Conservation (phyloP, 805 yeast genomes). For the Starmerella sp. region DNA sequence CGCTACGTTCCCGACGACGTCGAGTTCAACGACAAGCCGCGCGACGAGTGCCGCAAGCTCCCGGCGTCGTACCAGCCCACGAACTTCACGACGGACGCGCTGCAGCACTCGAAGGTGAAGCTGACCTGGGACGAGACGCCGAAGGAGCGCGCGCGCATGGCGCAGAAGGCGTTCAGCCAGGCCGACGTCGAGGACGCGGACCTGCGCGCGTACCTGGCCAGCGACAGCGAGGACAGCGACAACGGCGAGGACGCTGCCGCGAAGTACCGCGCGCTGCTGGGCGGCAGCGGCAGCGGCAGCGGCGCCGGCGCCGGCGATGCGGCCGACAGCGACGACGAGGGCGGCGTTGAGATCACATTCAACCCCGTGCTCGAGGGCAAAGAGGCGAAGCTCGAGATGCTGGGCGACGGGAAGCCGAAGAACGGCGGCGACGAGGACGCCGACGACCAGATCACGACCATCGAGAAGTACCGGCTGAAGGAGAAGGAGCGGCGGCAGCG, state of each 20-base stretch:
- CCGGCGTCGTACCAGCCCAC: constrained; percentile 74
- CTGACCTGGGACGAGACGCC: constrained; percentile 99
- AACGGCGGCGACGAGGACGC: constrained; percentile 19
- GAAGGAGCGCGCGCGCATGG: constrained; percentile 63
- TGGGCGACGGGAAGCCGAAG: constrained; percentile 3
- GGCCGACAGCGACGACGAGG: constrained; percentile 39
- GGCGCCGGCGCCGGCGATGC: background rate
- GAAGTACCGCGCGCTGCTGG: constrained; percentile 21
- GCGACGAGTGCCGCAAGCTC: constrained; percentile 58
- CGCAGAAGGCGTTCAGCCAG: constrained; percentile 74
- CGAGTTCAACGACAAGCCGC: constrained; percentile 69
- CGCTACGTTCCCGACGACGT: constrained; percentile 89
- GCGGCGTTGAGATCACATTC: constrained; percentile 92
- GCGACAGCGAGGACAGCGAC: constrained; percentile 28
- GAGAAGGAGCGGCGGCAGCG: constrained; percentile 86
- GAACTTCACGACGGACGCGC: constrained; percentile 81
- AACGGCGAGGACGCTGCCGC: constrained; percentile 18
- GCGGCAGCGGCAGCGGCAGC: background rate
- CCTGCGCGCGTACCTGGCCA: constrained; percentile 54
- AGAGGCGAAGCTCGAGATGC: constrained; percentile 26
- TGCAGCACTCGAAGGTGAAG: constrained; percentile 92
- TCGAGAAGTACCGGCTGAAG: constrained; percentile 70
- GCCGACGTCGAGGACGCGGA: constrained; percentile 50
- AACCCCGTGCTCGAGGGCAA: constrained; percentile 66
- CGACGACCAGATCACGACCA: constrained; percentile 55